Evolutionary conservation across 805 yeast genomes (phyloP).

Genomic region (Dipodascopsis tothii): DNA sequence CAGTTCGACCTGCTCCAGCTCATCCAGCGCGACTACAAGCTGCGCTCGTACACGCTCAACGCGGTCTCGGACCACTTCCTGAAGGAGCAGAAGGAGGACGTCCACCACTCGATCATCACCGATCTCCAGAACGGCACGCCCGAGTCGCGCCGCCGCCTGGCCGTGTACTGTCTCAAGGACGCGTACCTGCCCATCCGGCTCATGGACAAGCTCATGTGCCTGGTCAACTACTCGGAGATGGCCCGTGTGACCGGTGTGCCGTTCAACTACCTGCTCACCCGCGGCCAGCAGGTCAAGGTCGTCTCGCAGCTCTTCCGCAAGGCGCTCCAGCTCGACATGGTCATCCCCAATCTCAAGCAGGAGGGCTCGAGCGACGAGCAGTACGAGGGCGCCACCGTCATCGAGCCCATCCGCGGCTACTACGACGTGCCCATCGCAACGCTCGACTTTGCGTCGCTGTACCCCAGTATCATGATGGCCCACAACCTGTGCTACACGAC

Average conservation of each 20-base stretch:
- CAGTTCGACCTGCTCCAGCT: constrained; percentile 90
- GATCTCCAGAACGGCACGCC: constrained; percentile 86
- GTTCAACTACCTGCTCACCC: constrained; percentile 71
- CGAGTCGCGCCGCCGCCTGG: constrained; percentile 89
- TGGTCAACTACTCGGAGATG: constrained; percentile 97
- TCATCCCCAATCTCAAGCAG: constrained; percentile 79
- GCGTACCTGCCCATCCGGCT: constrained; percentile 85
- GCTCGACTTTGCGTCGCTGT: constrained; percentile 91
- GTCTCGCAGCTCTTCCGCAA: constrained; percentile 91
- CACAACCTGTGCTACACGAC: constrained; percentile 96
- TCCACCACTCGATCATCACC: constrained; percentile 92
- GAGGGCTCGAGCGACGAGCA: constrained; percentile 81
- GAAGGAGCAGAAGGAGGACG: constrained; percentile 96
- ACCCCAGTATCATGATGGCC: constrained; percentile 99
- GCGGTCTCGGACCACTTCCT: constrained; percentile 91
- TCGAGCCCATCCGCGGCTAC: constrained; percentile 92
- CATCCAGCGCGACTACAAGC: constrained; percentile 87
- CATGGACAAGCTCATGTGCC: constrained; percentile 87
- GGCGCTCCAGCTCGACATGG: constrained; percentile 76
- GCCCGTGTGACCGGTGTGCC: constrained; percentile 99
- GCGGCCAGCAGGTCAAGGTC: constrained; percentile 98
- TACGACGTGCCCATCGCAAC: constrained; percentile 97
- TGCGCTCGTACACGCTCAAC: constrained; percentile 88
- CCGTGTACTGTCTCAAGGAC: constrained; percentile 94
- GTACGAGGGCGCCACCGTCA: constrained; percentile 98